Percentiles rank a stretch among this genome's conserved stretches.
Evolutionary conservation across 2,329 filamentous ascomycete genomes (phyloP).

Genomic region (Cladophialophora immunda): DNA sequence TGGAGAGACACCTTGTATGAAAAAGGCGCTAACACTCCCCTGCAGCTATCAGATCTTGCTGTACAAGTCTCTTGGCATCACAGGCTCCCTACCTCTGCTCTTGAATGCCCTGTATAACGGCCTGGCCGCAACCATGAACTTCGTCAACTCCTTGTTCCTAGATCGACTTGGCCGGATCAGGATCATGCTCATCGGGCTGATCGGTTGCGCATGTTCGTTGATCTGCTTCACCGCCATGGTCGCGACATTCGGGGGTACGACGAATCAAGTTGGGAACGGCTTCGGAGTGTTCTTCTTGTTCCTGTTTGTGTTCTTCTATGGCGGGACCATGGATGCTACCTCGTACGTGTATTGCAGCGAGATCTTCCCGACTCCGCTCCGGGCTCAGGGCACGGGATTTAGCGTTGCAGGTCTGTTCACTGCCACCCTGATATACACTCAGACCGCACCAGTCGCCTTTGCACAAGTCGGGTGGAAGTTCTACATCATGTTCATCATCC

Average conservation of each 20-base stretch:
- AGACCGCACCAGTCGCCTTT: conserved; percentile 30
- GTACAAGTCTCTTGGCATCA: conserved; percentile 19
- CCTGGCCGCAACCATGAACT: conserved; percentile 18
- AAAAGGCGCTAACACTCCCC: not conserved
- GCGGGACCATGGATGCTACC: conserved; percentile 22
- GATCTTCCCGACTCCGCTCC: conserved; percentile 29
- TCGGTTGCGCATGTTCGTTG: conserved; percentile 22
- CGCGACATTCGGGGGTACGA: conserved; percentile 24
- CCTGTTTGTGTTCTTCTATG: conserved; percentile 21
- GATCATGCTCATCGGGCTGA: conserved; percentile 14
- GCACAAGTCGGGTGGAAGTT: conserved; percentile 36
- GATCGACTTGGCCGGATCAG: conserved; percentile 17
- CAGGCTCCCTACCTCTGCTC: conserved; percentile 13
- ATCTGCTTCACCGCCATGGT: conserved; percentile 32
- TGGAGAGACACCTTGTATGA: not conserved
- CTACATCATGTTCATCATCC: conserved; percentile 23
- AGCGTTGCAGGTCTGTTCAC: conserved; percentile 16
- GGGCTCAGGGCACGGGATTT: conserved; percentile 23
- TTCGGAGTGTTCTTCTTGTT: conserved; percentile 21
- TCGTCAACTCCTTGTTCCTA: conserved; percentile 12
- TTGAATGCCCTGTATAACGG: conserved; percentile 16
- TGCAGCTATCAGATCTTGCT: conserved; percentile 16
- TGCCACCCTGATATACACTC: conserved; percentile 20
- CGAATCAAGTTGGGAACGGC: conserved; percentile 25
- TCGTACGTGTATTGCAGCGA: conserved; percentile 33